These are phyloP conservation scores for Saturnispora kantuleensis DNA, from an alignment of 805 yeast genomes.

Conservation along the genomic window DNA sequence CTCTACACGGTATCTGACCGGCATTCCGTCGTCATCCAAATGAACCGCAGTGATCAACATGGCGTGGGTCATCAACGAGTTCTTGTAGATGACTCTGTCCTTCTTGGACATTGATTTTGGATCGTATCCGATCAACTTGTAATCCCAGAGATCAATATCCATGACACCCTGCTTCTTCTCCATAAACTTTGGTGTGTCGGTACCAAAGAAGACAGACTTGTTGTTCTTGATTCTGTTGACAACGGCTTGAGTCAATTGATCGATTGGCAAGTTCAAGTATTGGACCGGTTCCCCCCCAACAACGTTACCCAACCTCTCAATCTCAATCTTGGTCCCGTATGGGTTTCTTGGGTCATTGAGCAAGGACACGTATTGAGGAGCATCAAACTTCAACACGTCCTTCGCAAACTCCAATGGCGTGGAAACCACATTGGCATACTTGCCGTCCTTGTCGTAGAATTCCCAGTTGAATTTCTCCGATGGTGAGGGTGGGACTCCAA, in stretches of 20 bases:
- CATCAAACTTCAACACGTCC: constrained; percentile 43
- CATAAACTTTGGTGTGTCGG: constrained; percentile 77
- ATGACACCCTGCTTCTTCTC: constrained; percentile 57
- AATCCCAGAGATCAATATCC: constrained; percentile 64
- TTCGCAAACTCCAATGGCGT: constrained; percentile 61
- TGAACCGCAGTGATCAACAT: constrained; percentile 81
- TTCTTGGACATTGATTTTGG: constrained; percentile 44
- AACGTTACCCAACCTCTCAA: constrained; percentile 68
- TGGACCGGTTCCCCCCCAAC: constrained; percentile 59
- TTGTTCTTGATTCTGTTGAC: constrained; percentile 59
- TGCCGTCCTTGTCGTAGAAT: constrained; percentile 58
- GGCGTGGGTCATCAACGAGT: constrained; percentile 83
- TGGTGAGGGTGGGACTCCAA: constrained; percentile 76
- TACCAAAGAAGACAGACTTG: constrained; percentile 81
- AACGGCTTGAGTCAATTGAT: constrained; percentile 48
- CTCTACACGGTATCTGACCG: constrained; percentile 63
- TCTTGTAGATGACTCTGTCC: constrained; percentile 58
- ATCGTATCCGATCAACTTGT: constrained; percentile 42
- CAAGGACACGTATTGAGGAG: constrained; percentile 48
- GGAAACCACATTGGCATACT: constrained; percentile 35
- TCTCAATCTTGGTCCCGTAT: constrained; percentile 52
- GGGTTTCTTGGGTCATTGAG: constrained; percentile 77
- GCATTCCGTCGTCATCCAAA: constrained; percentile 50
- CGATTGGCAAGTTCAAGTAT: constrained; percentile 60
- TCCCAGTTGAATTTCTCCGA: constrained; percentile 64